Evolutionary conservation across 228 moss, liverwort and hornwort species (phyloP).

Genomic region (Sphagnum fallax): DNA sequence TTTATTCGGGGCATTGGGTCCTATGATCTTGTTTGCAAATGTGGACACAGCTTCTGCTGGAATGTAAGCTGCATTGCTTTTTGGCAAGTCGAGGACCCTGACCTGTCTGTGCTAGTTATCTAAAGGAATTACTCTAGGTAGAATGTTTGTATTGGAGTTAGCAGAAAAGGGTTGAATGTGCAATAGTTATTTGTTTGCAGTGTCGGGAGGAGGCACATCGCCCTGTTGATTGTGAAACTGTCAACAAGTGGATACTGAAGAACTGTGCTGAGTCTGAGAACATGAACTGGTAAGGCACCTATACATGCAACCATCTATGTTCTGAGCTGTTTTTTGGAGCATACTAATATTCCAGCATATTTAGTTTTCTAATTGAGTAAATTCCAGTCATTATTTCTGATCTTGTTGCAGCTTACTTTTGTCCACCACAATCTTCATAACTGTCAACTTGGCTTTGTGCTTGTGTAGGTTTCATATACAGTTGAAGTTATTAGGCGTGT

Average conservation of each 20-base stretch:
- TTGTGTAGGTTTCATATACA: no score
- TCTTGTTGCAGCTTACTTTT: no score
- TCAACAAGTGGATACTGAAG: conserved; percentile 91
- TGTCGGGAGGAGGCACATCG: conserved; percentile 98
- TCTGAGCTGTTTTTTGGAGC: no score
- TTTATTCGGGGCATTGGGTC: conserved; percentile 75
- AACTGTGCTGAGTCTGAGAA: conserved; percentile 97
- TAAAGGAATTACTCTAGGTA: background rate
- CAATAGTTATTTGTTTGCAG: conserved; percentile 7
- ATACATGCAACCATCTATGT: no score
- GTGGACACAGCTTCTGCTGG: conserved; percentile 92
- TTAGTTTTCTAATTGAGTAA: no score
- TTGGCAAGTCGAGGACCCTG: background rate
- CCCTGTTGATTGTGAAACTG: conserved; percentile 94
- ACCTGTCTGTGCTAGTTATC: background rate
- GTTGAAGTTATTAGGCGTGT: no score
- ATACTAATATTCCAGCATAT: no score
- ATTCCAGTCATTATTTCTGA: no score
- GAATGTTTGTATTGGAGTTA: background rate
- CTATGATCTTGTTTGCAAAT: conserved; percentile 91
- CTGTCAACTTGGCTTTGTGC: no score
- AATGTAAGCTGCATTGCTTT: conserved; percentile 47
- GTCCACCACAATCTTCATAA: no score
- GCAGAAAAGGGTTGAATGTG: no score
- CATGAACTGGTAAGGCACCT: conserved; percentile 71